phyloP scores from a whole-genome alignment of 768 basidiomycete genomes.

The Fomitopsis serialis region DNA sequence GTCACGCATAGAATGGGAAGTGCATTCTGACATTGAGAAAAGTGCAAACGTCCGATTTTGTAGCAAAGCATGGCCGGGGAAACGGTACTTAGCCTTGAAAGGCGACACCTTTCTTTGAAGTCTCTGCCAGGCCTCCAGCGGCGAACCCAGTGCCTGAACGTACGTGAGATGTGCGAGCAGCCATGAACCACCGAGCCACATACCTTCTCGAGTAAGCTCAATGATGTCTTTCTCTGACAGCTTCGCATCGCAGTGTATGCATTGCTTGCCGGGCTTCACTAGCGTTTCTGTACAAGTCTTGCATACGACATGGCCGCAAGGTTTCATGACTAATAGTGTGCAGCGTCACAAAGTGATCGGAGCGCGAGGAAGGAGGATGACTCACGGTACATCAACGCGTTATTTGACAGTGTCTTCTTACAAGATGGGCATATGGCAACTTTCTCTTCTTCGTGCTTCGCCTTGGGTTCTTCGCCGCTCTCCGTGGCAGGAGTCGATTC shows the following conservation, averaged over 20 bases:
- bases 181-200: constrained; percentile 12
- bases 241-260: constrained; percentile 76
- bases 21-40: too few species aligned
- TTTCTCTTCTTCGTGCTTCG: constrained; percentile 45
- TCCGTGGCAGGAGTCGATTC: constrained; percentile 34
- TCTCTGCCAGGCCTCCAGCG: constrained; percentile 91
- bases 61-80: too few species aligned
- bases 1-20: too few species aligned
- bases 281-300: constrained; percentile 88
- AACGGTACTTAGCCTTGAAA: constrained; percentile 69
- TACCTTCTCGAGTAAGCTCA: constrained; percentile 86
- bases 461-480: constrained; percentile 28
- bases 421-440: constrained; percentile 84
- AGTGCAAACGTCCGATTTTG: too few species aligned
- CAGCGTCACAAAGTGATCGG: not conserved
- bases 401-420: constrained; percentile 81
- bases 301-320: constrained; percentile 90
- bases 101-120: constrained; percentile 69
- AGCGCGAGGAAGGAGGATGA: constrained; percentile 7
- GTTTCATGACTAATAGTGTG: constrained; percentile 57
- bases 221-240: constrained; percentile 70
- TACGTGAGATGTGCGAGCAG: not conserved
- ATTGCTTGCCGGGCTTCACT: constrained; percentile 71
- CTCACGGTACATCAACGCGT: constrained; percentile 62
- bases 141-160: constrained; percentile 84